phyloP scores from a whole-genome alignment of 2,329 filamentous ascomycete genomes.

The Diaporthe vexans region DNA sequence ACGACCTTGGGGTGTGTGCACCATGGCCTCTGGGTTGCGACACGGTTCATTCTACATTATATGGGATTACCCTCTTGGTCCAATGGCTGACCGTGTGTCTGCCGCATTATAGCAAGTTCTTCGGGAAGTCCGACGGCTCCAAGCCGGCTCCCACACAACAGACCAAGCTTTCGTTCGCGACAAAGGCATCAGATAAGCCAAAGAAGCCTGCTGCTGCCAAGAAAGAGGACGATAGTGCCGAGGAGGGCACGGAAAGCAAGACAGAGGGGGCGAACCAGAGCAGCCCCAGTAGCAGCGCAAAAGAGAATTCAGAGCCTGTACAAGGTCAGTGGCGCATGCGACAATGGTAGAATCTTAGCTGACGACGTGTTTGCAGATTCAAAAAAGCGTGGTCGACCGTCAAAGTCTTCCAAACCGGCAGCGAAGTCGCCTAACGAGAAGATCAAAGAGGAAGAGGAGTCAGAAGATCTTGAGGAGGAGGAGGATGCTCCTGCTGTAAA shows the following conservation, averaged over 20 bases:
- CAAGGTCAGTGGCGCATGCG: conserved; percentile 52
- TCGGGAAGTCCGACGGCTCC: conserved; percentile 74
- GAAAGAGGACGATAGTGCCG: conserved; percentile 47
- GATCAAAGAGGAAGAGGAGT: conserved; percentile 54
- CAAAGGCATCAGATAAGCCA: conserved; percentile 60
- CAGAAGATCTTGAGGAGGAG: conserved; percentile 60
- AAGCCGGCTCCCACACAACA: conserved; percentile 77
- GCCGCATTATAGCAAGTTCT: conserved; percentile 80
- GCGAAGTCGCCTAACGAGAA: conserved; percentile 49
- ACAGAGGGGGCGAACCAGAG: conserved; percentile 41
- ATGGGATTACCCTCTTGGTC: conserved; percentile 2
- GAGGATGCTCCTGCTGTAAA: conserved; percentile 72
- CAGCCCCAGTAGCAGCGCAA: conserved; percentile 47
- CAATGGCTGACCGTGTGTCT: conserved; percentile 31
- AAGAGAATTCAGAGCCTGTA: conserved; percentile 56
- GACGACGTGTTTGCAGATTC: conserved; percentile 50
- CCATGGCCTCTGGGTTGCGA: conserved; percentile 5
- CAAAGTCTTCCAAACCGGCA: conserved; percentile 41
- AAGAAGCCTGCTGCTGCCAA: conserved; percentile 53
- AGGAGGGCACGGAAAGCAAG: conserved; percentile 46
- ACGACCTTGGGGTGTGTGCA: conserved; percentile 78
- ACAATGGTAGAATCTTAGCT: conserved; percentile 21
- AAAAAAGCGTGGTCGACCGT: conserved; percentile 60
- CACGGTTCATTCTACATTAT: not conserved
- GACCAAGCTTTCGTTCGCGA: conserved; percentile 82